These are phyloP conservation scores for Venturia pyrina DNA, from an alignment of 2,329 filamentous ascomycete genomes.

Conservation along the genomic window DNA sequence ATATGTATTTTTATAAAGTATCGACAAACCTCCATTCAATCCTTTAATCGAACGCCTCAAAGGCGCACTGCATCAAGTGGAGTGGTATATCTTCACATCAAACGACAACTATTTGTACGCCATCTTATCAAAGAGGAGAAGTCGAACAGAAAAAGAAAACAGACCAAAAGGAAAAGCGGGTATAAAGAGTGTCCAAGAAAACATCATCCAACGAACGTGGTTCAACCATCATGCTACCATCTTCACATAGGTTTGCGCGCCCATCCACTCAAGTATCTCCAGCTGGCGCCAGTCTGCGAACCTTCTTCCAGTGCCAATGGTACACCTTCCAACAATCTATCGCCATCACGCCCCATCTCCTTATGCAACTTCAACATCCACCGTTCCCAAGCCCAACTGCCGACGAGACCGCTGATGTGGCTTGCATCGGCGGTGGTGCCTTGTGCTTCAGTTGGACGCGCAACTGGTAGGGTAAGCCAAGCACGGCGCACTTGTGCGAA, in stretches of 20 bases:
- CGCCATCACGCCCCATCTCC: conserved; percentile 64
- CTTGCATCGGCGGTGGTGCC: conserved; percentile 56
- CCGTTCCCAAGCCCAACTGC: conserved; percentile 88
- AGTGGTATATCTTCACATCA: not conserved
- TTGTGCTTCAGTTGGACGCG: conserved; percentile 28
- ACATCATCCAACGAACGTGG: not conserved
- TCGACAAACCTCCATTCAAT: not conserved
- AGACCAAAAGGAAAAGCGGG: not conserved
- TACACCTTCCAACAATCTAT: conserved; percentile 44
- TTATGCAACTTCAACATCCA: conserved; percentile 85
- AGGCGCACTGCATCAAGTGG: not conserved
- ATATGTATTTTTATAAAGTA: not conserved
- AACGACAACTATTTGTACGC: not conserved
- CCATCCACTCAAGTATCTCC: conserved; percentile 49
- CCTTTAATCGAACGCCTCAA: not conserved
- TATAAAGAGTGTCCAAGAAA: conserved; percentile 2
- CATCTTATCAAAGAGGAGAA: not conserved
- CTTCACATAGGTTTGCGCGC: conserved; percentile 23
- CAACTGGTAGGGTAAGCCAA: conserved; percentile 86
- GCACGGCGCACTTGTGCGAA: conserved; percentile 74
- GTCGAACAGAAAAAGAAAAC: not conserved
- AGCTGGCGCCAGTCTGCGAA: conserved; percentile 46
- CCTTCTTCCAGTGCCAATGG: conserved; percentile 50
- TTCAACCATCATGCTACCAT: not conserved
- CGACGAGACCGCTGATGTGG: conserved; percentile 69